Conservation (phyloP, 2,329 filamentous ascomycete genomes). For the Byssoonygena ceratinophila region DNA sequence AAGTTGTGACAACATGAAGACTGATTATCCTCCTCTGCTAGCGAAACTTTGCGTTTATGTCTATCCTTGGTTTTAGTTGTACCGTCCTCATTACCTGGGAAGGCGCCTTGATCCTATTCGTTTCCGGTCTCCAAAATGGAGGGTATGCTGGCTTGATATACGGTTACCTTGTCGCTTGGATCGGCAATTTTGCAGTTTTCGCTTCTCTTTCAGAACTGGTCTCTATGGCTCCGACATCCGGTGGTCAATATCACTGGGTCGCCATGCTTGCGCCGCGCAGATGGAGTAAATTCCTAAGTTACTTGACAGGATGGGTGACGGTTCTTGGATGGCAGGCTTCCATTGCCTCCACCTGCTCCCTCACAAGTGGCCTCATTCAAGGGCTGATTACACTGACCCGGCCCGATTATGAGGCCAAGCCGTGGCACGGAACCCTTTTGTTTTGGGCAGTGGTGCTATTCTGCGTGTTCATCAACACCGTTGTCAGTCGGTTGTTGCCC, state of each 20-base stretch:
- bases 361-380: constrained; percentile 28
- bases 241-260: constrained; percentile 35
- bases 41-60: constrained; percentile 27
- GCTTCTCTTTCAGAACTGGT: constrained; percentile 34
- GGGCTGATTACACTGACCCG: constrained; percentile 29
- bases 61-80: constrained; percentile 30
- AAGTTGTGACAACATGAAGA: neutral
- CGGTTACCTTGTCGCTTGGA: constrained; percentile 28
- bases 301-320: constrained; percentile 32
- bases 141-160: constrained; percentile 32
- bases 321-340: constrained; percentile 31
- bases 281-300: constrained; percentile 29
- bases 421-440: constrained; percentile 38
- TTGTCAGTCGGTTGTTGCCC: constrained; percentile 38
- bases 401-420: constrained; percentile 20
- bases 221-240: constrained; percentile 33
- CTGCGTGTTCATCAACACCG: constrained; percentile 43
- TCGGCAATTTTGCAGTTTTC: constrained; percentile 31
- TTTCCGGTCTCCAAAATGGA: constrained; percentile 23
- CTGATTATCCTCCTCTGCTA: constrained; percentile 3
- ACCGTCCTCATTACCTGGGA: constrained; percentile 34
- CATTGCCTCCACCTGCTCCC: constrained; percentile 27
- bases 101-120: constrained; percentile 16
- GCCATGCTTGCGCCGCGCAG: constrained; percentile 30
- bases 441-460: constrained; percentile 41